Conservation (phyloP, 2,329 filamentous ascomycete genomes). For the Zopfia rhizophila region DNA sequence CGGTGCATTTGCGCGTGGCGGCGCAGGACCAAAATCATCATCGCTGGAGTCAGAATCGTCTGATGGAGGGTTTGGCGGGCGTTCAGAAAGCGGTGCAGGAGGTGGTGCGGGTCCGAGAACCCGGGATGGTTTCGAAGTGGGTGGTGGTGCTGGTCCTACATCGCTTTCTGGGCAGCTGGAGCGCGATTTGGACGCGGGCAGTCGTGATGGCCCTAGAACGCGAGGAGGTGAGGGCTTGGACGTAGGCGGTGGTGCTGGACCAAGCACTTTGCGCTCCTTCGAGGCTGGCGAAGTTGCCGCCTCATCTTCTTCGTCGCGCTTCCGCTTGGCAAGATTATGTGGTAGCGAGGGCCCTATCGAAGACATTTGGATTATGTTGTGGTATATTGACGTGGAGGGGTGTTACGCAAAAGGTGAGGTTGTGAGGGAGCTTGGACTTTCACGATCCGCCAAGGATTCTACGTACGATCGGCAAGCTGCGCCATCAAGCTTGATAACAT, state of each 20-base stretch:
- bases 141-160: slow-evolving; percentile 54
- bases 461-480: slow-evolving; percentile 25
- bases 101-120: slow-evolving; percentile 65
- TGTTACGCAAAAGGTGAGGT: slow-evolving; percentile 3
- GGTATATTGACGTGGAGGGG: slow-evolving; percentile 2
- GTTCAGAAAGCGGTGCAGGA: slow-evolving; percentile 60
- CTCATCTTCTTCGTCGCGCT: slow-evolving; percentile 59
- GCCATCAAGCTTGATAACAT: slow-evolving; percentile 30
- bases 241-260: slow-evolving; percentile 66
- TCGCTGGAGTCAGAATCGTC: slow-evolving; percentile 52
- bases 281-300: slow-evolving; percentile 53
- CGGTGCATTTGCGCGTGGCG: slow-evolving; percentile 46
- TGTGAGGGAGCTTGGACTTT: slow-evolving; percentile 33
- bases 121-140: slow-evolving; percentile 51
- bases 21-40: slow-evolving; percentile 59
- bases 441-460: slow-evolving; percentile 18
- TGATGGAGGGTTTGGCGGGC: slow-evolving; percentile 52
- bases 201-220: slow-evolving; percentile 63
- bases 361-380: slow-evolving; percentile 62
- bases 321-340: slow-evolving; percentile 67
- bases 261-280: slow-evolving; percentile 64
- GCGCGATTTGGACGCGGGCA: slow-evolving; percentile 52
- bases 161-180: slow-evolving; percentile 41
- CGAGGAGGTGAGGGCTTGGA: slow-evolving; percentile 40
- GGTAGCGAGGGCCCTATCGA: slow-evolving; percentile 77